Evolutionary conservation across 257 asterid genomes (phyloP).

Genomic region (Nicotiana tabacum): DNA sequence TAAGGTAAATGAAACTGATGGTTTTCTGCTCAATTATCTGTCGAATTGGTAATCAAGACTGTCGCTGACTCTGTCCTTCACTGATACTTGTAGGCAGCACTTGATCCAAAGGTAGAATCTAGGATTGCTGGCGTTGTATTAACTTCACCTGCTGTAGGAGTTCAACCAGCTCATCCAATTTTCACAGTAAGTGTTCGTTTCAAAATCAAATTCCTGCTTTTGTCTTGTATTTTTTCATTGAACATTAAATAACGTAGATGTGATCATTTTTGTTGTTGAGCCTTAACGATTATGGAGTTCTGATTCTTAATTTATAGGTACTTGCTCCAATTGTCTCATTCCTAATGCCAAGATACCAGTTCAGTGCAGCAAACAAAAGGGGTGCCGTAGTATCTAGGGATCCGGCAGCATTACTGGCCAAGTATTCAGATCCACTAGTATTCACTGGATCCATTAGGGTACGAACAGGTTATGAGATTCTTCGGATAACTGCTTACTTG

Average conservation of each 20-base stretch:
- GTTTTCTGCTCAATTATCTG: background rate
- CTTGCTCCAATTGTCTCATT: constrained; percentile 75
- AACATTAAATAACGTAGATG: too few relatives aligned
- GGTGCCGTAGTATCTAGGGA: constrained; percentile 65
- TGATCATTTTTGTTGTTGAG: background rate
- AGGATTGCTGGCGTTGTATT: constrained; percentile 58
- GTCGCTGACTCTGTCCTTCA: background rate
- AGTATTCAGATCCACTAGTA: constrained; percentile 89
- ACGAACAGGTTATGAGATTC: constrained; percentile 85
- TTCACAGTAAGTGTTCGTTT: constrained; percentile 38
- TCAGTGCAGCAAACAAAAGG: constrained; percentile 86
- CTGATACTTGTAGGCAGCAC: constrained; percentile 48
- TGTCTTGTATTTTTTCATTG: background rate
- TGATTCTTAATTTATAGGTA: constrained; percentile 32
- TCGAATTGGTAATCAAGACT: background rate
- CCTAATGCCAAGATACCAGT: constrained; percentile 71
- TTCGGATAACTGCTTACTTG: constrained; percentile 45
- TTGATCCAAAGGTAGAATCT: constrained; percentile 64
- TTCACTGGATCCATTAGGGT: constrained; percentile 82
- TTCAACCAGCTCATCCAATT: constrained; percentile 86
- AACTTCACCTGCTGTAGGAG: constrained; percentile 93
- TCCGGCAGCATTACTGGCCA: constrained; percentile 72
- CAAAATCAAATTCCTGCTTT: background rate
- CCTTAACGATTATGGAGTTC: background rate
- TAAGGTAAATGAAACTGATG: constrained; percentile 40